Evolutionary conservation across 805 yeast genomes (phyloP).

Genomic region (Teunomyces lycoperdinae): DNA sequence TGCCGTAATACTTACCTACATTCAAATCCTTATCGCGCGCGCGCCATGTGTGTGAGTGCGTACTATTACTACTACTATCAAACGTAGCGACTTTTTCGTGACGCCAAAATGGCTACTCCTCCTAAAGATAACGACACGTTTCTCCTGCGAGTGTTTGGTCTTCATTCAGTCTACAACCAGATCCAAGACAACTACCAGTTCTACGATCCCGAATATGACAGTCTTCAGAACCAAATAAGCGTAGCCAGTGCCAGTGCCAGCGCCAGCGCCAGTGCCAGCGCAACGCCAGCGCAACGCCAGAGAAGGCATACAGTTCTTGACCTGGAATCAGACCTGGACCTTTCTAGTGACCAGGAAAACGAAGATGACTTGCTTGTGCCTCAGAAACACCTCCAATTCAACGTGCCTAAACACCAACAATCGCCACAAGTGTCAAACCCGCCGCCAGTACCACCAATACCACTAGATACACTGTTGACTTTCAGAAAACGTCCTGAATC

Average conservation of each 20-base stretch:
- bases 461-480: conserved; percentile 10
- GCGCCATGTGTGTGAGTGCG: no score
- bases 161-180: conserved; percentile 42
- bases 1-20: neutral
- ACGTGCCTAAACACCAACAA: conserved; percentile 9
- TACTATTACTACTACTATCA: no score
- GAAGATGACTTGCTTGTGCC: conserved; percentile 3
- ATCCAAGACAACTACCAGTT: conserved; percentile 37
- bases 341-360: neutral
- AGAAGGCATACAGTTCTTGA: conserved; percentile 2
- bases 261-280: neutral
- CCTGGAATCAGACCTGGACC: conserved; percentile 5
- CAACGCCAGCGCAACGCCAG: neutral
- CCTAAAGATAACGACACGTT: conserved; percentile 44
- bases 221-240: conserved; percentile 11
- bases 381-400: conserved; percentile 11
- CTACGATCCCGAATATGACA: conserved; percentile 31
- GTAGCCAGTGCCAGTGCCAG: neutral
- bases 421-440: conserved; percentile 9
- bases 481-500: conserved; percentile 2
- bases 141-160: conserved; percentile 62
- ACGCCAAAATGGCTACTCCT: neutral
- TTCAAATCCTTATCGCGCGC: neutral
- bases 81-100: no score
- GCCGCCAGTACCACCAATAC: conserved; percentile 5